Evolutionary conservation across 129 eudicot genomes (phyloP).

Genomic region (Flaveria ramosissima): DNA sequence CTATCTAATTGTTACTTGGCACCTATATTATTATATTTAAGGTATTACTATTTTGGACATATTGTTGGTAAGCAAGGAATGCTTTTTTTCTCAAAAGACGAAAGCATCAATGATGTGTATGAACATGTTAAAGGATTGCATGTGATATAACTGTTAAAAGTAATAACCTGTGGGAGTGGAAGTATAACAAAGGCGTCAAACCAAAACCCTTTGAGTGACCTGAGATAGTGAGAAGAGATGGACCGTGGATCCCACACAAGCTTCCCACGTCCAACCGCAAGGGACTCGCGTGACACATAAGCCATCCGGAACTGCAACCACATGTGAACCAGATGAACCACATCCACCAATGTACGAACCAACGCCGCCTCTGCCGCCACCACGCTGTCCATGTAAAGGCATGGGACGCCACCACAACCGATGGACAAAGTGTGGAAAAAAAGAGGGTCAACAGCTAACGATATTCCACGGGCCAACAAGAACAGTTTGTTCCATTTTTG

Average conservation of each 20-base stretch:
- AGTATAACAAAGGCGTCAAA: constrained; percentile 79
- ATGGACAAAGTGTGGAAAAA: constrained; percentile 82
- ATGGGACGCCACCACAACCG: constrained; percentile 73
- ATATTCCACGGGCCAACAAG: constrained; percentile 80
- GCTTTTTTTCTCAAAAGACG: too few relatives aligned
- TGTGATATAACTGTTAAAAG: background rate
- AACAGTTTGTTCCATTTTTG: constrained; percentile 75
- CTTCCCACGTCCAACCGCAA: constrained; percentile 94
- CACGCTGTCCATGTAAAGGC: constrained; percentile 81
- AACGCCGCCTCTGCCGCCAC: constrained; percentile 70
- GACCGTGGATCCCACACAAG: constrained; percentile 88
- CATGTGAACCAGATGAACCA: constrained; percentile 61
- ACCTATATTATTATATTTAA: too few relatives aligned
- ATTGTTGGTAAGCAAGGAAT: too few relatives aligned
- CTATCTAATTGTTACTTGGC: too few relatives aligned
- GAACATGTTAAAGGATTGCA: background rate
- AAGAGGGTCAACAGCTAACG: constrained; percentile 83
- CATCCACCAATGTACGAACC: constrained; percentile 73
- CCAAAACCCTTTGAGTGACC: constrained; percentile 87
- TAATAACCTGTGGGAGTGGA: constrained; percentile 92
- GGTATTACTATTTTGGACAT: too few relatives aligned
- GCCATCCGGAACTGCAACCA: constrained; percentile 92
- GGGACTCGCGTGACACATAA: constrained; percentile 86
- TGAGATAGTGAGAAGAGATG: constrained; percentile 63
- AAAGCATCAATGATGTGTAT: too few relatives aligned